A percentile compares a stretch with the other conserved stretches of the same genome.
These are phyloP conservation scores for Scedosporium aurantiacum DNA, from an alignment of 2,329 filamentous ascomycete species.

Conservation along the genomic window DNA sequence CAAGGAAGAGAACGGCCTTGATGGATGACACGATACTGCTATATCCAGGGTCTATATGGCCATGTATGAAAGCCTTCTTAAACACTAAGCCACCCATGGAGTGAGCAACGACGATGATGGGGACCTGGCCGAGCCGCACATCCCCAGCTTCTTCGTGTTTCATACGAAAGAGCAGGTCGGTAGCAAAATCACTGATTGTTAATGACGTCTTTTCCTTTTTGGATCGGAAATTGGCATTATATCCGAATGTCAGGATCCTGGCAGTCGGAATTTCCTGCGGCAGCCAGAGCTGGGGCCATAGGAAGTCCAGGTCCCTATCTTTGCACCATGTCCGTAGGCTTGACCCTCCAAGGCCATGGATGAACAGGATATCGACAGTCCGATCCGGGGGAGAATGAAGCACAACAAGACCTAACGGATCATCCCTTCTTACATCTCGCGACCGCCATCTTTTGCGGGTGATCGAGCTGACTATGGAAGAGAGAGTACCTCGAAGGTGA, in stretches of 20 bases:
- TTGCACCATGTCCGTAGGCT: constrained; percentile 14
- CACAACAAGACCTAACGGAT: not conserved
- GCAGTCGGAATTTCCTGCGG: constrained; percentile 11
- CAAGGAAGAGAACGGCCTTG: not conserved
- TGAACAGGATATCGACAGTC: constrained; percentile 15
- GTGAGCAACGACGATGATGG: not conserved
- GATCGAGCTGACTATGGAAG: not conserved
- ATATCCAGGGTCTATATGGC: not conserved
- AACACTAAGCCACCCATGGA: not conserved
- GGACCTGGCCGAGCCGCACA: not conserved
- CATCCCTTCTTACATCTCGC: not conserved
- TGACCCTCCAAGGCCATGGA: constrained; percentile 17
- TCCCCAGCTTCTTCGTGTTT: not conserved
- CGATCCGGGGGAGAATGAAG: constrained; percentile 2
- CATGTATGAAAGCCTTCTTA: not conserved
- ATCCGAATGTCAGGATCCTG: constrained; percentile 15
- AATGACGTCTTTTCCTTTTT: constrained; percentile 8
- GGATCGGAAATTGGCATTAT: constrained; percentile 14
- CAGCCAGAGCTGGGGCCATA: constrained; percentile 15
- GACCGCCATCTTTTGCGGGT: not conserved
- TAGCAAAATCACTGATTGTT: constrained; percentile 14
- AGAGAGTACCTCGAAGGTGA: not conserved
- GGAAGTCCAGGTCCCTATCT: constrained; percentile 9
- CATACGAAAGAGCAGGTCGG: constrained; percentile 9
- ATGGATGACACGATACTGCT: not conserved